Base-by-base conservation (phyloP, 805 yeast species). In the Torulaspora maleeae region DNA sequence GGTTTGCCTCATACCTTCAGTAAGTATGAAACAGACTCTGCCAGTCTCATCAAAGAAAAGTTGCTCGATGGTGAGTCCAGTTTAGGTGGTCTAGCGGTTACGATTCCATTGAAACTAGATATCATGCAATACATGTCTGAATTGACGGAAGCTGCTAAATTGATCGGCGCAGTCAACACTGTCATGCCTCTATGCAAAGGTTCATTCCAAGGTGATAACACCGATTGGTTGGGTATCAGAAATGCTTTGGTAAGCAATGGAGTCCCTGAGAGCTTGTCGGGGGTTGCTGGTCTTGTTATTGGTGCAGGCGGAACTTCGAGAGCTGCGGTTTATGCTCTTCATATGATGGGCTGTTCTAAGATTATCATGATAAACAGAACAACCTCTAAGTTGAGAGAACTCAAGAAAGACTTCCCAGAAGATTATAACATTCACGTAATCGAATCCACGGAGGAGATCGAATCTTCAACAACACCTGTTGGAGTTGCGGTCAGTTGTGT, bases 221-320 rank as follows among this genome's bases (percentile, higher is more conserved):
- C 99, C 35, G 99, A 93, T 64, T 93, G 96, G 95, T 69, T 80
- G 38, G 99, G 99, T 9, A 86, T 93, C 54, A 72, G 71, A 37
- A 77, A 82, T 49, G 78, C 96, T 2, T 79, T 89, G 54, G 61
- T 69, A 15, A 67, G 75, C 49, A 73, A 74, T 47, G 95, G 95
- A 32, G 81, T 80, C 34, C 78, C 82, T 33, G 66, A 67, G 33
- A 58, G 61, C 46, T 63, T 61, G 17, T 59, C 55, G 12, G 54
- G 51, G 3, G 70, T 74, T 10, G 69, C 75, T 46, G 97, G 96
- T 27, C 69, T 90, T 48, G 84, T 93, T 36, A 73, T 93, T 52
- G 99, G 99, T 41, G 96, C 96, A 16, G 99, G 99, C 34, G 99
- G 99, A 36, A 90, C 99, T 20, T 82, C 96, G 1, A 77, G 96